phyloP scores from a whole-genome alignment of 345 rosid genomes.

The Gossypium stocksii region DNA sequence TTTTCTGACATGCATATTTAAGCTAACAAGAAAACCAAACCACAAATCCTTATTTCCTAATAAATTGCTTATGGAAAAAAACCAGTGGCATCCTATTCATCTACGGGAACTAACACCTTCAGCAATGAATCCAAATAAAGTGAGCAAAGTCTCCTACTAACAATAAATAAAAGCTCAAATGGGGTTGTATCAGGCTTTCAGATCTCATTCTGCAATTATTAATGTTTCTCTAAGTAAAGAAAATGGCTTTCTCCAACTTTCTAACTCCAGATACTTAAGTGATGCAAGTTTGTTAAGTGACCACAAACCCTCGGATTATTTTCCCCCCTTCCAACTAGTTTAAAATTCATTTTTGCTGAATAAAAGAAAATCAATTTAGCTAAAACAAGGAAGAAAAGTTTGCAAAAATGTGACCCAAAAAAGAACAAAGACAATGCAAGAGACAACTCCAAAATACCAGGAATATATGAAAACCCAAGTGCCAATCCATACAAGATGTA shows the following conservation, averaged over 20 bases:
- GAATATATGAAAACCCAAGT: constrained; percentile 81
- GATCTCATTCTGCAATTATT: constrained; percentile 6
- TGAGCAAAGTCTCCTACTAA: not conserved
- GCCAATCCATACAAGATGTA: constrained; percentile 84
- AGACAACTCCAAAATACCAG: constrained; percentile 47
- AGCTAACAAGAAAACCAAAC: constrained; percentile 1
- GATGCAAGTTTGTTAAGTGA: not conserved
- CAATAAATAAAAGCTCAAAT: not conserved
- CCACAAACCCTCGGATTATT: not conserved
- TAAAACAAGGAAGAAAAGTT: not conserved
- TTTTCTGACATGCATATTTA: not conserved
- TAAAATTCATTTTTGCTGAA: not conserved
- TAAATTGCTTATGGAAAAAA: not conserved
- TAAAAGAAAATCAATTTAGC: not conserved
- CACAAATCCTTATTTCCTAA: not conserved
- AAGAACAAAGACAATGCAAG: constrained; percentile 5
- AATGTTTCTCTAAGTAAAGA: not conserved
- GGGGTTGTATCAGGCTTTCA: not conserved
- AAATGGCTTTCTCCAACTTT: not conserved
- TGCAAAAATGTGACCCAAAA: not conserved
- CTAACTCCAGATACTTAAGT: not conserved
- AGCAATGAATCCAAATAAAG: not conserved
- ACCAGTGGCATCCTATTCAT: not conserved
- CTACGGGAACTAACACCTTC: not conserved
- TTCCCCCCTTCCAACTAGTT: not conserved